A percentile compares a stretch with the other conserved stretches of the same genome.
Evolutionary conservation across 257 asterid genomes (phyloP).

Genomic region (Rhazya stricta): DNA sequence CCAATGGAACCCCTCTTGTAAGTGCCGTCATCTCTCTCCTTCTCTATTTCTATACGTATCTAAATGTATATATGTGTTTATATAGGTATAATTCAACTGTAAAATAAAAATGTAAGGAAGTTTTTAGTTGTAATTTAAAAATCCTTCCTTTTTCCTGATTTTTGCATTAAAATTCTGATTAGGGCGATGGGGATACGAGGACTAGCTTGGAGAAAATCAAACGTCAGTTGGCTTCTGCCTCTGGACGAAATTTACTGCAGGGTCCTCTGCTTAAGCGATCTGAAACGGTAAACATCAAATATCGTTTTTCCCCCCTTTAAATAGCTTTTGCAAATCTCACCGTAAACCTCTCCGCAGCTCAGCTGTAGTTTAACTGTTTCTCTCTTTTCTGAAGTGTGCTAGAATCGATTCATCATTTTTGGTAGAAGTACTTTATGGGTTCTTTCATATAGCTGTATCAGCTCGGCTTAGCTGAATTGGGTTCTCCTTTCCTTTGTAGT

Average conservation of each 20-base stretch:
- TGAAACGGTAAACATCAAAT: constrained; percentile 63
- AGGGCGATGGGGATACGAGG: constrained; percentile 80
- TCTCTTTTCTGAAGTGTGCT: neutral
- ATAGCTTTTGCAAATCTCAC: neutral
- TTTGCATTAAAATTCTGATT: constrained; percentile 8
- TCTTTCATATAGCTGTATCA: neutral
- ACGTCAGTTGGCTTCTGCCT: constrained; percentile 88
- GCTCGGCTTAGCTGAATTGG: constrained; percentile 4
- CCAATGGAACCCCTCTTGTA: constrained; percentile 24
- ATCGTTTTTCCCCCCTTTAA: neutral
- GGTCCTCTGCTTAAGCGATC: constrained; percentile 98
- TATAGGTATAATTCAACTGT: constrained; percentile 1
- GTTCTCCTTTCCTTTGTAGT: neutral
- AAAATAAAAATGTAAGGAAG: neutral
- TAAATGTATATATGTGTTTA: neutral
- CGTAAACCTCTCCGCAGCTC: neutral
- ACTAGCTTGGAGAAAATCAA: constrained; percentile 98
- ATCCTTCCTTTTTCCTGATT: neutral
- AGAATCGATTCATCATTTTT: neutral
- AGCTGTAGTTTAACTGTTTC: neutral
- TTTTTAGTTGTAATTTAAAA: neutral
- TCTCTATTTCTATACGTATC: neutral
- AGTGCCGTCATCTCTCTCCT: neutral
- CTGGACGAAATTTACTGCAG: constrained; percentile 88
- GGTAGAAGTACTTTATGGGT: neutral